Base-by-base conservation (phyloP, 1,284 basidiomycete genomes). In the Trametes polyzona region DNA sequence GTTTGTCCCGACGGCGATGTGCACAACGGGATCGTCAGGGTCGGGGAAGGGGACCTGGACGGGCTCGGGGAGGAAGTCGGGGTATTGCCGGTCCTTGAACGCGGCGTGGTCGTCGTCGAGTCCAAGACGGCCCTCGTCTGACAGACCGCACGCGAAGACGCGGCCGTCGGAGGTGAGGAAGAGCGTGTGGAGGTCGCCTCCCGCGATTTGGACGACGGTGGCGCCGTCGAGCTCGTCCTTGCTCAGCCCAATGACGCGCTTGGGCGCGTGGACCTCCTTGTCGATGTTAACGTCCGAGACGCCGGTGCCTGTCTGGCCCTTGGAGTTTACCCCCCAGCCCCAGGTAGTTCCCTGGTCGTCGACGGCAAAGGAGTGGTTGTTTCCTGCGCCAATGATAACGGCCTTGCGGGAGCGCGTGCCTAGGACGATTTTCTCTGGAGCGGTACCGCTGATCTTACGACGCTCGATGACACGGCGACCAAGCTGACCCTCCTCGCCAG, bases 291-390 rank as follows among this genome's bases (percentile, higher is more conserved):
- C 71, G 27, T 78, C 78, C 17, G 80, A 73, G 32, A 74, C 68
- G 21, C 78, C 79, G 8, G 85, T 78, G 32, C 89, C 90, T 0
- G 83, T 83, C 71, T 93, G 90, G 27, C 83, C 81, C 71, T 83
- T 83, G 36, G 81, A 88, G 74, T 98, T 97, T 59, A 96, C 78
- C 23, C 95, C 95, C 95, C 95, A 98, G 2, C 86, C 93, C 82
- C 87, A 96, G 3, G 95, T 90, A 47, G 83, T 83, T 35, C 94
- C 95, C 21, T 80, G 76, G 61, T 88, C 83, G 71, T 95, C 89
- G 59, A 97, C 86, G 3, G 95, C 95, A 66, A 96, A 97, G 0
- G 93, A 95, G 71, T 93, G 90, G 73, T 88, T 92, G 40, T 83
- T 82, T 9, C 95, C 95, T 0, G 92, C 83, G 7, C 92, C 94